Conservation (phyloP, 352 stramenopile species). For the Globisporangium barbulae region DNA sequence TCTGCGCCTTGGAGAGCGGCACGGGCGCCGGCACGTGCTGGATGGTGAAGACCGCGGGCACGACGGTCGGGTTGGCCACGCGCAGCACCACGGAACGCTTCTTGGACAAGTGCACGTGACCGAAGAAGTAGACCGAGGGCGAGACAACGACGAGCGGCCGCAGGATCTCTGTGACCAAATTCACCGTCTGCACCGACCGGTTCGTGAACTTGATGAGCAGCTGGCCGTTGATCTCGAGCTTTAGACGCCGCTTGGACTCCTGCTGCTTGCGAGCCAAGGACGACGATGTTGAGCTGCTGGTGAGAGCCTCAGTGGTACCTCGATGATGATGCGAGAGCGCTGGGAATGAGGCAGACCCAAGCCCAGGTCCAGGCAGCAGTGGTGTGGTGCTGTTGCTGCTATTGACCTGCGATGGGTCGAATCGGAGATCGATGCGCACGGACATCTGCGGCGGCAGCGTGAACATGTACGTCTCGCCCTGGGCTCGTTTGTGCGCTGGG, state of each 20-base stretch:
- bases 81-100: conserved; percentile 41
- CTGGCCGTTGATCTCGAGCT: conserved; percentile 34
- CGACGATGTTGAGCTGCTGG: background rate
- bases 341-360: background rate
- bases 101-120: conserved; percentile 50
- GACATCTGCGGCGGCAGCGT: conserved; percentile 61
- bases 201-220: conserved; percentile 72
- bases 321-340: background rate
- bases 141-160: conserved; percentile 57
- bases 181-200: conserved; percentile 55
- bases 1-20: conserved; percentile 51
- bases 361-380: background rate
- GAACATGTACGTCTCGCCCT: conserved; percentile 71
- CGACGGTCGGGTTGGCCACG: conserved; percentile 59
- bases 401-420: conserved; percentile 28
- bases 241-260: conserved; percentile 19
- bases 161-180: conserved; percentile 41
- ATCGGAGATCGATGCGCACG: conserved; percentile 64
- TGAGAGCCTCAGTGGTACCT: background rate
- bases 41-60: conserved; percentile 51
- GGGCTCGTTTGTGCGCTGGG: conserved; percentile 44
- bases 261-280: background rate
- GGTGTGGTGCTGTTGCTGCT: background rate
- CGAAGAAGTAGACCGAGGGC: conserved; percentile 63
- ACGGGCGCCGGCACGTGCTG: conserved; percentile 51